These are phyloP conservation scores for Boletus speciosus DNA, from an alignment of 768 basidiomycete species.

Conservation along the genomic window DNA sequence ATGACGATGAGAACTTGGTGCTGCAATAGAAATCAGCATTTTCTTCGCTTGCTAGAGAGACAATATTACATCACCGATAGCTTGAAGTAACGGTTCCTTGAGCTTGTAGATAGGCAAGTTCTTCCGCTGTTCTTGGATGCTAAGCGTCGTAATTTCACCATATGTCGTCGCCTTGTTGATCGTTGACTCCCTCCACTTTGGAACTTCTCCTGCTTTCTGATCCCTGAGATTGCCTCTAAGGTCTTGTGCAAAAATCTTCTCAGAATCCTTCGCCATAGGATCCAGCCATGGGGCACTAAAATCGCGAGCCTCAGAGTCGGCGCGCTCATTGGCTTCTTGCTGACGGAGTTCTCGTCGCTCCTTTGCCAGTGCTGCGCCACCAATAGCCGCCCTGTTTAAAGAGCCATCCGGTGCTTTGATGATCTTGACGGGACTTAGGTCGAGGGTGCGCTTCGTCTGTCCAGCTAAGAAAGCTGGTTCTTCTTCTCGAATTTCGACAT, in stretches of 20 bases:
- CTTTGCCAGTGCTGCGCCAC: constrained; percentile 90
- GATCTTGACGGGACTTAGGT: constrained; percentile 95
- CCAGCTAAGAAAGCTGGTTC: constrained; percentile 95
- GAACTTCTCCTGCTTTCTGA: constrained; percentile 77
- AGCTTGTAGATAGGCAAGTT: constrained; percentile 94
- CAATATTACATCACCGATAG: constrained; percentile 75
- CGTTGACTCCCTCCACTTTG: constrained; percentile 87
- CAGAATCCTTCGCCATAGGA: constrained; percentile 88
- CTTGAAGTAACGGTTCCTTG: constrained; percentile 82
- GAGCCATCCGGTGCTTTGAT: constrained; percentile 99
- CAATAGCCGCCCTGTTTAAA: constrained; percentile 90
- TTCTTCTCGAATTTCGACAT: constrained; percentile 95
- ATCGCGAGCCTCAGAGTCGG: constrained; percentile 91
- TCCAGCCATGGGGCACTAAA: constrained; percentile 97
- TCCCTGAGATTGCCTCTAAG: constrained; percentile 77
- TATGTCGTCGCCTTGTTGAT: constrained; percentile 96
- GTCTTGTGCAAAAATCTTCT: constrained; percentile 92
- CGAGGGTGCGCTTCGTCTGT: constrained; percentile 92
- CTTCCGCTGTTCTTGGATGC: constrained; percentile 91
- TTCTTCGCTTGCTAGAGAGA: constrained; percentile 2
- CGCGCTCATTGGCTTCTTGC: constrained; percentile 91
- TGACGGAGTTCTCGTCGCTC: constrained; percentile 92
- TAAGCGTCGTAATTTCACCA: constrained; percentile 85
- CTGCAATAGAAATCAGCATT: constrained; percentile 19
- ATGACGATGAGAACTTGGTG: constrained; percentile 97